Conservation (phyloP, 495 filamentous ascomycete genomes). For the Neurospora sp. region DNA sequence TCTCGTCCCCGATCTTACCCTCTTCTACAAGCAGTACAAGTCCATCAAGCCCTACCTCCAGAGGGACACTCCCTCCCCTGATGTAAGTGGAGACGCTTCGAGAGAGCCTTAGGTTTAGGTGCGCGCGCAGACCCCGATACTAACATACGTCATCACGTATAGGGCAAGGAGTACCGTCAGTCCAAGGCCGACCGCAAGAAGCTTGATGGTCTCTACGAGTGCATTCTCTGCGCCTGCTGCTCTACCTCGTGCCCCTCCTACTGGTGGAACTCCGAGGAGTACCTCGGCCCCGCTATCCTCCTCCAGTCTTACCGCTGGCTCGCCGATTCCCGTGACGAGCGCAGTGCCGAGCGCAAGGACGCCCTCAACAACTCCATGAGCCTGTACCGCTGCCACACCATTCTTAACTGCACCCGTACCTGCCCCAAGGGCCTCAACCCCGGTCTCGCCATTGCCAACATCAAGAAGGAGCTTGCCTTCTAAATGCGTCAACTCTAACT, state of each 20-base stretch:
- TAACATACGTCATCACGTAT: constrained; percentile 13
- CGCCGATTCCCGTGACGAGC: constrained; percentile 84
- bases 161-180: constrained; percentile 87
- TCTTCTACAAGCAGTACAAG: constrained; percentile 99
- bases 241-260: constrained; percentile 95
- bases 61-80: constrained; percentile 62
- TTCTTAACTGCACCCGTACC: constrained; percentile 92
- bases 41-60: constrained; percentile 98
- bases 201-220: constrained; percentile 97
- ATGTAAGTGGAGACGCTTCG: constrained; percentile 43
- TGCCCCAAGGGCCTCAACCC: constrained; percentile 99
- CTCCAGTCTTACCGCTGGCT: constrained; percentile 97
- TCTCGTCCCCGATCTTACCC: constrained; percentile 90
- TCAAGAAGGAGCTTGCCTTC: constrained; percentile 94
- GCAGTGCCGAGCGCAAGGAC: constrained; percentile 73
- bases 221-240: constrained; percentile 99
- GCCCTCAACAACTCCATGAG: constrained; percentile 97
- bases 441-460: constrained; percentile 85
- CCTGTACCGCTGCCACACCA: constrained; percentile 97
- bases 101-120: neutral
- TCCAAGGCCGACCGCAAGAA: constrained; percentile 83
- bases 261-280: constrained; percentile 99
- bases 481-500: constrained; percentile 22
- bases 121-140: neutral
- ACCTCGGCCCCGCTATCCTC: constrained; percentile 92